A percentile compares a stretch with the other conserved stretches of the same genome.
These are phyloP conservation scores for Trypanosoma rangeli DNA, from an alignment of 208 protist species.

Conservation along the genomic window DNA sequence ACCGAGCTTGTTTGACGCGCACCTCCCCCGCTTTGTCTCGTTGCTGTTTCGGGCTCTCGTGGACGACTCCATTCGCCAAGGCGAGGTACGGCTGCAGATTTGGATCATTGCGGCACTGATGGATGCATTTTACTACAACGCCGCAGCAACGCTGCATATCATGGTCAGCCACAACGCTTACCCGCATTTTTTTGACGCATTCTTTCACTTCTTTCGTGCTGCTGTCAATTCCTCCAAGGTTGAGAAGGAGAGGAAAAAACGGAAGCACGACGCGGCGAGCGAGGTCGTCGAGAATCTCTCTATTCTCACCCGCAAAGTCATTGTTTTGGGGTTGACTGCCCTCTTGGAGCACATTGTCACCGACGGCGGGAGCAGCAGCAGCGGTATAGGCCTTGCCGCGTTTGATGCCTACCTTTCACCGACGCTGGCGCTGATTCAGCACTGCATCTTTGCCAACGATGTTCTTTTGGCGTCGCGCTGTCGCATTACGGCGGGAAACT, in stretches of 20 bases:
- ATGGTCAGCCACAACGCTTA: constrained; percentile 54
- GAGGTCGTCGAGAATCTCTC: constrained; percentile 68
- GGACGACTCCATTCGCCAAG: constrained; percentile 47
- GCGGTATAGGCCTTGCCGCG: neutral
- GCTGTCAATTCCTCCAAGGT: neutral
- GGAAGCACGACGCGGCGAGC: constrained; percentile 10
- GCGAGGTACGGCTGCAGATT: constrained; percentile 60
- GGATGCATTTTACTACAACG: constrained; percentile 89
- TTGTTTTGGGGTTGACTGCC: constrained; percentile 62
- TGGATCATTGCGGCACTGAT: constrained; percentile 82
- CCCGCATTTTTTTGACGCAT: constrained; percentile 70
- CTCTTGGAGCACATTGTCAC: constrained; percentile 34
- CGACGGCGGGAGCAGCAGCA: neutral
- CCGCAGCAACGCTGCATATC: constrained; percentile 53
- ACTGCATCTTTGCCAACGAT: constrained; percentile 80
- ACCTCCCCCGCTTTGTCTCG: constrained; percentile 59
- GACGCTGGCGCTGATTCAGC: constrained; percentile 62
- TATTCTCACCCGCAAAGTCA: constrained; percentile 81
- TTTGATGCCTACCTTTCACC: constrained; percentile 49
- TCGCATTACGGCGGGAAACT: constrained; percentile 48
- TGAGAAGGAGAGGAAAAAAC: constrained; percentile 52
- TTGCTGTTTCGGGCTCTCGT: constrained; percentile 74
- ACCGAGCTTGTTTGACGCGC: constrained; percentile 49
- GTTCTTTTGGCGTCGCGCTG: constrained; percentile 54
- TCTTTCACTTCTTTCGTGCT: constrained; percentile 71